These are phyloP conservation scores for Syzygium syzygioides DNA, from an alignment of 441 rosid species.

Conservation along the genomic window DNA sequence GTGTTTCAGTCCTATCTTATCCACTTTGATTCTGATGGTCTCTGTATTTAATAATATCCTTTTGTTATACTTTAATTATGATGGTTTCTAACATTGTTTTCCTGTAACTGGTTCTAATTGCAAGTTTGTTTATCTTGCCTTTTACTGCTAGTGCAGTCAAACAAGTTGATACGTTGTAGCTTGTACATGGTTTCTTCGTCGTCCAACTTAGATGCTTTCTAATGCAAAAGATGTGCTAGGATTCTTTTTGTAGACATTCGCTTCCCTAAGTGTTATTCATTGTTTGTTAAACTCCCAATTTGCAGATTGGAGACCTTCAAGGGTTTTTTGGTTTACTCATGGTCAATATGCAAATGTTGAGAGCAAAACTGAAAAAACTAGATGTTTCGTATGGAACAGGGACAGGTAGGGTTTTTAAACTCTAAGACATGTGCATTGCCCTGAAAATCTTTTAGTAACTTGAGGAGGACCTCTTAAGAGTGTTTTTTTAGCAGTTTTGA, in stretches of 20 bases:
- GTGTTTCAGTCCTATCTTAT: too few species aligned
- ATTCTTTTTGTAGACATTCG: slow-evolving; percentile 2
- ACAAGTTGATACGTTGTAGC: too few species aligned
- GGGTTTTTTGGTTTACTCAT: slow-evolving; percentile 80
- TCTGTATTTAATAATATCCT: too few species aligned
- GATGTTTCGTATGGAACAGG: slow-evolving; percentile 75
- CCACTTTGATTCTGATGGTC: too few species aligned
- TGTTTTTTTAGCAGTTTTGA: neutral
- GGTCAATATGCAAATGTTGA: slow-evolving; percentile 58
- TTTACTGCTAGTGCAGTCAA: too few species aligned
- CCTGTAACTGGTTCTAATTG: too few species aligned
- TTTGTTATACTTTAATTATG: too few species aligned
- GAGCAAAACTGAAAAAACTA: slow-evolving; percentile 64
- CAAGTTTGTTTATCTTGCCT: too few species aligned
- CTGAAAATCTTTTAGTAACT: neutral
- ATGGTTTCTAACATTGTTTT: too few species aligned
- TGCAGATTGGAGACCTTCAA: slow-evolving; percentile 83
- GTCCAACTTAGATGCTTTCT: too few species aligned
- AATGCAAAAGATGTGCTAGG: neutral
- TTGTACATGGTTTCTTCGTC: too few species aligned
- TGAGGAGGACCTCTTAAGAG: neutral
- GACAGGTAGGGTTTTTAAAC: slow-evolving; percentile 41
- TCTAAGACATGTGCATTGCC: neutral
- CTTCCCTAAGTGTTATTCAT: neutral
- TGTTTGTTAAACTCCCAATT: neutral